Conservation (phyloP, 2,329 filamentous ascomycete genomes). For the Eutypa lata region DNA sequence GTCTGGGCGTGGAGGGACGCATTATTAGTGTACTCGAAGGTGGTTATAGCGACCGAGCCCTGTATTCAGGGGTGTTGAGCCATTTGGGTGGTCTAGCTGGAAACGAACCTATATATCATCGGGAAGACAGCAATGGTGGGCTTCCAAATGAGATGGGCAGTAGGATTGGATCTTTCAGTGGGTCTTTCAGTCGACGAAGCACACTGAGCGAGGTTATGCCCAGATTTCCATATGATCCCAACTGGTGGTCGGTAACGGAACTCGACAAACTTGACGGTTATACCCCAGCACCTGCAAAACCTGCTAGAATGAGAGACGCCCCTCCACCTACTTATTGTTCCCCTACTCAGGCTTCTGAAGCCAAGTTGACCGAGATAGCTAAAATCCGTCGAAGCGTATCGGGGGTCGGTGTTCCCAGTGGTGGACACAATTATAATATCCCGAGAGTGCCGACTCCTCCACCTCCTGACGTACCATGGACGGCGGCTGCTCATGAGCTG, state of each 20-base stretch:
- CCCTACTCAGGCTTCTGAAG: slow-evolving; percentile 82
- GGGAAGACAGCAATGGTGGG: slow-evolving; percentile 38
- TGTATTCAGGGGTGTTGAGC: slow-evolving; percentile 84
- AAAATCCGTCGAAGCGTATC: slow-evolving; percentile 64
- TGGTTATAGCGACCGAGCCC: slow-evolving; percentile 88
- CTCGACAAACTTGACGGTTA: slow-evolving; percentile 68
- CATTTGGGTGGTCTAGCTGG: slow-evolving; percentile 81
- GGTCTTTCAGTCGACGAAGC: slow-evolving; percentile 23
- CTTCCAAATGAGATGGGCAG: slow-evolving; percentile 59
- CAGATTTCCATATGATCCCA: slow-evolving; percentile 55
- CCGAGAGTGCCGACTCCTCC: slow-evolving; percentile 60
- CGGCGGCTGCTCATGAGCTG: slow-evolving; percentile 76
- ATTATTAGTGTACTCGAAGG: slow-evolving; percentile 93
- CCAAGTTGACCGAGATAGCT: slow-evolving; percentile 69
- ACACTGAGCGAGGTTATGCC: slow-evolving; percentile 23
- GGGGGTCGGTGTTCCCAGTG: slow-evolving; percentile 39
- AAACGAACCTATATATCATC: slow-evolving; percentile 39
- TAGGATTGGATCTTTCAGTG: slow-evolving; percentile 41
- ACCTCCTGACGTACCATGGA: slow-evolving; percentile 81
- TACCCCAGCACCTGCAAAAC: slow-evolving; percentile 45
- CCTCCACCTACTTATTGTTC: slow-evolving; percentile 74
- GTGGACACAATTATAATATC: slow-evolving; percentile 24
- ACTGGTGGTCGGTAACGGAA: slow-evolving; percentile 67
- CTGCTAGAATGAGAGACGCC: slow-evolving; percentile 52
- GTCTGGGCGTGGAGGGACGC: slow-evolving; percentile 73